These are phyloP conservation scores for Pseudozyma pruni DNA, from an alignment of 1,284 basidiomycete species.

Conservation along the genomic window DNA sequence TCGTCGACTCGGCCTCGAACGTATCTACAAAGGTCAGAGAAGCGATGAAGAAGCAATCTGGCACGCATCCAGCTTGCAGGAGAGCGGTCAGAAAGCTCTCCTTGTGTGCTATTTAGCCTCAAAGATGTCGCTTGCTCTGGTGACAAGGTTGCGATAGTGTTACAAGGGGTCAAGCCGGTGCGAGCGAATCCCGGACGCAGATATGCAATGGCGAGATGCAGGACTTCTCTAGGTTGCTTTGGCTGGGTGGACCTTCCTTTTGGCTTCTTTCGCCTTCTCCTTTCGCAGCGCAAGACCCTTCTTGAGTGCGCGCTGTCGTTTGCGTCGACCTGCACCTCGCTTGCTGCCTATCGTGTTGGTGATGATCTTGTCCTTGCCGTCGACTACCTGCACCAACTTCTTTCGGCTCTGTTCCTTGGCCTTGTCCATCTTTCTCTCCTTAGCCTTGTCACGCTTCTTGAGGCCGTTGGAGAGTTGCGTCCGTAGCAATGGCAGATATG, in stretches of 20 bases:
- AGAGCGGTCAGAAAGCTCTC: no score
- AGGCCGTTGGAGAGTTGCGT: conserved; percentile 49
- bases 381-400: conserved; percentile 53
- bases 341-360: conserved; percentile 54
- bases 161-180: not conserved
- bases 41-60: no score
- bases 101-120: no score
- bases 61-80: no score
- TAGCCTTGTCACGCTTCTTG: conserved; percentile 64
- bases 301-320: conserved; percentile 49
- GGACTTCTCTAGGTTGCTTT: conserved; percentile 12
- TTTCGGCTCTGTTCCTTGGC: conserved; percentile 47
- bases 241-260: conserved; percentile 28
- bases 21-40: no score
- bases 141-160: not conserved
- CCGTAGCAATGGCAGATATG: conserved; percentile 56
- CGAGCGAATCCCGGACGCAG: no score
- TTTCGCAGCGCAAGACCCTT: conserved; percentile 47
- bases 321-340: conserved; percentile 56
- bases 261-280: conserved; percentile 51
- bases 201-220: no score
- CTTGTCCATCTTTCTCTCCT: conserved; percentile 63
- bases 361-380: conserved; percentile 53
- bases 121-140: no score
- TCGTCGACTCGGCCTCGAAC: no score